Percentiles rank a stretch among this genome's conserved stretches.
These are phyloP conservation scores for Corymbia calophylla DNA, from an alignment of 441 rosid species.

Conservation along the genomic window DNA sequence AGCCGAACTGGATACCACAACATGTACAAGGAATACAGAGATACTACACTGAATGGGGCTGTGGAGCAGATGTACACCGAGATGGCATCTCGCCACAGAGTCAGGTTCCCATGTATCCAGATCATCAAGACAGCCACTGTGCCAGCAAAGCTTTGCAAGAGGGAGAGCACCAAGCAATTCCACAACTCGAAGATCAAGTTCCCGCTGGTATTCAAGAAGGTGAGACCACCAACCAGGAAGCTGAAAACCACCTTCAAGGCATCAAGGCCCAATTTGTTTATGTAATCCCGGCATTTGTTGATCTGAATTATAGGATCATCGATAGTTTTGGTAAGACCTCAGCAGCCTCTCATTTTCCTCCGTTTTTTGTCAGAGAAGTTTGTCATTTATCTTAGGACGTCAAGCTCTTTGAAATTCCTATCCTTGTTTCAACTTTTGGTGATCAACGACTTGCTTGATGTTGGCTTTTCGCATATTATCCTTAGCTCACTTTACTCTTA, in stretches of 20 bases:
- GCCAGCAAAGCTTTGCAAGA: conserved; percentile 22
- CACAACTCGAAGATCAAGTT: conserved; percentile 27
- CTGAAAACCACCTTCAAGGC: conserved; percentile 27
- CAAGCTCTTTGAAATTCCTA: neutral
- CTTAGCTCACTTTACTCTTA: neutral
- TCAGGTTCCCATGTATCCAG: conserved; percentile 25
- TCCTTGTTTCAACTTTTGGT: neutral
- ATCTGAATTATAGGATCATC: neutral
- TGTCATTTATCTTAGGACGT: neutral
- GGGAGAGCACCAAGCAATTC: conserved; percentile 31
- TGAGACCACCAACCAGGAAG: conserved; percentile 27
- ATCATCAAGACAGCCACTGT: conserved; percentile 27
- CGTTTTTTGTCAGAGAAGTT: neutral
- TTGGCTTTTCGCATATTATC: neutral
- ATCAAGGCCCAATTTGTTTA: conserved; percentile 23
- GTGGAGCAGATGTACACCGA: conserved; percentile 28
- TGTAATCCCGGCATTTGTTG: conserved; percentile 11
- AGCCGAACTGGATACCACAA: conserved; percentile 28
- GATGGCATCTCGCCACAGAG: conserved; percentile 30
- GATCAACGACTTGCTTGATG: neutral
- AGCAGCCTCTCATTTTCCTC: neutral
- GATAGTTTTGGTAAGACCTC: neutral
- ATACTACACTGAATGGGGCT: conserved; percentile 24
- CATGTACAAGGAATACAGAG: conserved; percentile 29
- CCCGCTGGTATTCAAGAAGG: conserved; percentile 28